These are phyloP conservation scores for Citrus hindsii DNA, from an alignment of 345 rosid genomes.

Conservation along the genomic window DNA sequence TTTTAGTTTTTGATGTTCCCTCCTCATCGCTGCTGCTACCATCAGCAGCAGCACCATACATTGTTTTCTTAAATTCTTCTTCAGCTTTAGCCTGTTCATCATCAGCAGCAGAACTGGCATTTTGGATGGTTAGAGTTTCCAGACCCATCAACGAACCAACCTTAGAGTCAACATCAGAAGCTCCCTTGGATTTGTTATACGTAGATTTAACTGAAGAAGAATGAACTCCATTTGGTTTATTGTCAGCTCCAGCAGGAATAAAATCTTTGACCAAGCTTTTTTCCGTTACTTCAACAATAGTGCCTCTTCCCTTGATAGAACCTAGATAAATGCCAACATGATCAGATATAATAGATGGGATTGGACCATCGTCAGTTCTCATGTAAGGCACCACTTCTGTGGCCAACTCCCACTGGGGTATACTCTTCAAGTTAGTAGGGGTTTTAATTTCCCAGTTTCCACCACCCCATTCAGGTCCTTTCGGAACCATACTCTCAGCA, in stretches of 20 bases:
- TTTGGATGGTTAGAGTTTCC: slow-evolving; percentile 60
- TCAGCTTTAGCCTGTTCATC: slow-evolving; percentile 96
- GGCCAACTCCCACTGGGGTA: slow-evolving; percentile 95
- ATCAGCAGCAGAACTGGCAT: slow-evolving; percentile 36
- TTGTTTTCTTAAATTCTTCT: slow-evolving; percentile 94
- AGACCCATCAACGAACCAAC: slow-evolving; percentile 72
- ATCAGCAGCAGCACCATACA: slow-evolving; percentile 73
- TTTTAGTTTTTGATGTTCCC: slow-evolving; percentile 62
- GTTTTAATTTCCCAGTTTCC: slow-evolving; percentile 99
- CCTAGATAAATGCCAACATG: slow-evolving; percentile 95
- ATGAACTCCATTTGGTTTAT: slow-evolving; percentile 39
- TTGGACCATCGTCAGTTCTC: slow-evolving; percentile 90
- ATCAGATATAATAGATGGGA: slow-evolving; percentile 84
- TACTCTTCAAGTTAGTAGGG: slow-evolving; percentile 74
- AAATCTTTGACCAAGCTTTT: slow-evolving; percentile 69
- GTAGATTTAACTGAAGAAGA: slow-evolving; percentile 41
- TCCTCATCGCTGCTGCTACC: slow-evolving; percentile 99
- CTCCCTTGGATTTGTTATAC: slow-evolving; percentile 43
- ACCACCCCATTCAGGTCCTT: slow-evolving; percentile 99
- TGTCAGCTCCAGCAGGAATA: slow-evolving; percentile 44
- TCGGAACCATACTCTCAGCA: slow-evolving; percentile 98
- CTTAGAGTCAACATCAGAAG: slow-evolving; percentile 45
- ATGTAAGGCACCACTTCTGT: slow-evolving; percentile 98
- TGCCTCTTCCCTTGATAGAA: slow-evolving; percentile 90
- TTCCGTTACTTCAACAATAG: slow-evolving; percentile 81